Conservation (phyloP, 129 eudicot species). For the Helianthus annuus region DNA sequence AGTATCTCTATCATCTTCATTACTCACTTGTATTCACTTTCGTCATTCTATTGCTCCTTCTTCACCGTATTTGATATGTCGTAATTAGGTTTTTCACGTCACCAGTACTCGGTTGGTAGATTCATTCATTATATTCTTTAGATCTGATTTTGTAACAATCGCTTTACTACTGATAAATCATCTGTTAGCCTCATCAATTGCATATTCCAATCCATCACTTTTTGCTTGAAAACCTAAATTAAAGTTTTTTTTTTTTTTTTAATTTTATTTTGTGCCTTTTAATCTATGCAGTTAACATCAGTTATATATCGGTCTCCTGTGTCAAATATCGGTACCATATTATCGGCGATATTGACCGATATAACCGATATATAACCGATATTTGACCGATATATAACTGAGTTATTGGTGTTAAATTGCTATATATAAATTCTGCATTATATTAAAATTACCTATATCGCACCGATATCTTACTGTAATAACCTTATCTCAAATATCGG, state of each 20-base stretch:
- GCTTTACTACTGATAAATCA: neutral
- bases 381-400: too few relatives aligned
- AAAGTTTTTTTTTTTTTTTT: too few relatives aligned
- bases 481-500: too few relatives aligned
- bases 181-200: neutral
- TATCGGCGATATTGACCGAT: too few relatives aligned
- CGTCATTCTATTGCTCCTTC: neutral
- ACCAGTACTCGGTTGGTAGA: neutral
- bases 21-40: neutral
- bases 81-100: neutral
- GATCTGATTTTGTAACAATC: conserved; percentile 21
- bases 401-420: too few relatives aligned
- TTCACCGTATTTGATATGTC: conserved; percentile 6
- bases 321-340: too few relatives aligned
- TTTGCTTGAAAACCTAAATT: neutral
- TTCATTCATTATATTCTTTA: neutral
- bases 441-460: too few relatives aligned
- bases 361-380: too few relatives aligned
- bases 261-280: neutral
- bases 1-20: neutral
- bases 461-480: too few relatives aligned
- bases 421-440: too few relatives aligned
- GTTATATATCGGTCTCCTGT: too few relatives aligned
- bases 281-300: neutral
- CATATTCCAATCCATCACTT: neutral